Evolutionary conservation across 345 rosid genomes (phyloP).

Genomic region (Luvunga scandens): DNA sequence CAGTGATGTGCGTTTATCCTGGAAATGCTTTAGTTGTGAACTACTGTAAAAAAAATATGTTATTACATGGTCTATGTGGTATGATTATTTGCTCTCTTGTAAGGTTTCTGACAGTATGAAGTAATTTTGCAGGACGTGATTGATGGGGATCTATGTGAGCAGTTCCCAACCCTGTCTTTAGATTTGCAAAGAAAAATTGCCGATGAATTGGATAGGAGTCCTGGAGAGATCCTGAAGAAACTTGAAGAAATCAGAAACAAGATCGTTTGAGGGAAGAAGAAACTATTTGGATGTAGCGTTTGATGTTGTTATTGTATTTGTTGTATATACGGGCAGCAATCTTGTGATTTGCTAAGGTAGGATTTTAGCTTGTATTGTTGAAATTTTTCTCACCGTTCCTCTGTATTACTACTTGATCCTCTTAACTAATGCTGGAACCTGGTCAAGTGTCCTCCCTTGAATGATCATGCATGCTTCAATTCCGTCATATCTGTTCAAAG

Average conservation of each 20-base stretch:
- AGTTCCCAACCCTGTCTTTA: constrained; percentile 83
- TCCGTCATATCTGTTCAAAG: neutral
- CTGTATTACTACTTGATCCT: neutral
- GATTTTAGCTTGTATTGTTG: neutral
- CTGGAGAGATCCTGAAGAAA: constrained; percentile 96
- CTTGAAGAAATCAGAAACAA: constrained; percentile 89
- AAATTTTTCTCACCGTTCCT: neutral
- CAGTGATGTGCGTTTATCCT: neutral
- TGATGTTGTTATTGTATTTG: neutral
- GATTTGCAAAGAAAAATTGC: constrained; percentile 92
- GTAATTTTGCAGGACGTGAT: constrained; percentile 77
- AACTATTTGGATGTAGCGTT: constrained; percentile 5
- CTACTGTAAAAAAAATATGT: neutral
- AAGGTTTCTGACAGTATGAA: constrained; percentile 3
- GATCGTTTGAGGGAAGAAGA: constrained; percentile 42
- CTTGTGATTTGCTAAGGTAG: neutral
- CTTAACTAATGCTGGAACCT: neutral
- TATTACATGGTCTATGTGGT: too few species aligned
- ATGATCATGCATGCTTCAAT: neutral
- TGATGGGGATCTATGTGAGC: constrained; percentile 97
- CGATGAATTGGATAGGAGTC: constrained; percentile 91
- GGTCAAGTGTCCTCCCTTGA: neutral
- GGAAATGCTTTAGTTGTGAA: neutral
- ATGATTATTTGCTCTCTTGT: neutral
- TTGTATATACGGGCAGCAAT: constrained; percentile 12